Evolutionary conservation across 2,329 filamentous ascomycete genomes (phyloP), one percentile per base, ranked within the genome.

Genomic region (Periconia sp.): DNA sequence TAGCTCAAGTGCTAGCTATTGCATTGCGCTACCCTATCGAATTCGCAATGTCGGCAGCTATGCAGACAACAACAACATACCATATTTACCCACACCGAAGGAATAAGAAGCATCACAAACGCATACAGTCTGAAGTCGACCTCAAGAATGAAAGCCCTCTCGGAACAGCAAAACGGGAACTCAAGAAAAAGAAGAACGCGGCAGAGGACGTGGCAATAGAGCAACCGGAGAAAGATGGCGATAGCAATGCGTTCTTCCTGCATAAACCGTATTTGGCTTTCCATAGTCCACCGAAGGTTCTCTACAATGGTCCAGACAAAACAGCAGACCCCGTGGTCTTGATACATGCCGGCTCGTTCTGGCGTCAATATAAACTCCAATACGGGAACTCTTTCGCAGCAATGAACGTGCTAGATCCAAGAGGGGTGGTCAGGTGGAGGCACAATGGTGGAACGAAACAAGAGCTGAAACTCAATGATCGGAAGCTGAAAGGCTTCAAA

Each of bases 251-350:
- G 10, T 73, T 65, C 60, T 73, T 63, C 52, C 47, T 73, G 8
- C 65, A 72, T 53, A 55, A 52, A 7, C 70, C 69, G 2, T 66
- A 67, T 35, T 47, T 73, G 3, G 60, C 60, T 17, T 72, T 73
- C 50, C 62, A 67, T 37, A 31, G 57, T 6, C 68, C 71, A 3
- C 70, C 69, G 15, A 53, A 57, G 2, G 63, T 69, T 1, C 58
- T 74, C 7, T 70, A 69, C 44, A 30, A 17, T 1, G 64, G 66
- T 10, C 53, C 17, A 6, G 50, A 53, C 2, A 64, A 62, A 17
- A 47, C 49, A 1, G 27, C 20, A 7, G 52, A 50, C 0, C 64
- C 65, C 10, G 52, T 53, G 2, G 62, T 68, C 1, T 53, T 72
- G 1, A 64, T 73, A n/a, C 63, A 68, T 23, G 56, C 42, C 15